Base-by-base conservation (phyloP, 2,329 filamentous ascomycete genomes). In the Neofusicoccum sp. region DNA sequence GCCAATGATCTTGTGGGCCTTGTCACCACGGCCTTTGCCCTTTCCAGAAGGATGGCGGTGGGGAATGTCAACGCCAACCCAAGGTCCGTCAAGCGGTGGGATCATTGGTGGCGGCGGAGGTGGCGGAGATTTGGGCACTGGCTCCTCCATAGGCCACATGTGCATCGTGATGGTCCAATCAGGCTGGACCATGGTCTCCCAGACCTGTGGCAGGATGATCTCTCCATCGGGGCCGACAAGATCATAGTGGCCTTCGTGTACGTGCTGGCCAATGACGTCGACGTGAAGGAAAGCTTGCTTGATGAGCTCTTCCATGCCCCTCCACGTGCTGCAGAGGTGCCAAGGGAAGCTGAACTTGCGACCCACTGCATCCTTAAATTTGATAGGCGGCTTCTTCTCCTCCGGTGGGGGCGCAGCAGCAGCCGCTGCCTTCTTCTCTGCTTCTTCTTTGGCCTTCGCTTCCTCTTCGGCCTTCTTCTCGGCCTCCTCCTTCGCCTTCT, bases 271-370 rank as follows among this genome's bases (percentile, higher is more conserved):
- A 33, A 82, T 77, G 33, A 76, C 71, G 56, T 81, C 80, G 34
- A 81, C 76, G 65, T 81, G 79, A 28, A 78, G 67, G 69, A 82
- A 82, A 22, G 80, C 80, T 69, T 82, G 80, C 66, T 79, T 78
- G 73, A 83, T 81, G 52, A 83, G 73, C 34, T 73, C 72, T 66
- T 81, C 78, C 80, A 82, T 81, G 39, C 79, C 79, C 74, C 83
- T 81, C 92, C 92, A 96, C 2, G 89, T 95, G 71, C 88, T 87
- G 76, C 93, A 97, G 34, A 96, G 76, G 66, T 93, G 87, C 78
- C 89, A 97, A 1, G 93, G 93, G 72, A 97, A 97, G 77, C 87
- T 95, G 75, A 96, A 97, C 76, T 96, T 97, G 68, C 93, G 85
- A 36, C 92, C 91, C 14, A 97, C 87, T 0, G 93, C 93, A 74